Conservation (phyloP, 805 yeast species). For the Huiozyma sinensis region DNA sequence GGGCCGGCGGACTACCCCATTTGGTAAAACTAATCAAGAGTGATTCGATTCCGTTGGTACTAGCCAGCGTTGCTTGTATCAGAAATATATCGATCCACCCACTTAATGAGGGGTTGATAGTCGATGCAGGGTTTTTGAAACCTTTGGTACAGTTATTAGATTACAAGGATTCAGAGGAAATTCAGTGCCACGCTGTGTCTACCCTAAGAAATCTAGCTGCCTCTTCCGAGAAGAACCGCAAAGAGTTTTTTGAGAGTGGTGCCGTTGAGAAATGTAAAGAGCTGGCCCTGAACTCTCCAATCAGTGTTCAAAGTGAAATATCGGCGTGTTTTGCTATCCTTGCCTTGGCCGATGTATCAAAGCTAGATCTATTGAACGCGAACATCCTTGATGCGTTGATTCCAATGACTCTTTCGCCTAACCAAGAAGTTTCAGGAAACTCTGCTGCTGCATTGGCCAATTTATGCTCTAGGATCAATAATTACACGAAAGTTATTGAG, state of each 20-base stretch:
- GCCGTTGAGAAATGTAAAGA: constrained; percentile 90
- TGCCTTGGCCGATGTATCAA: constrained; percentile 91
- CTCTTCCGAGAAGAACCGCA: constrained; percentile 82
- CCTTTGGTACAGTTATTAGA: constrained; percentile 82
- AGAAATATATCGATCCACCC: constrained; percentile 96
- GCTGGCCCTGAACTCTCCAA: constrained; percentile 74
- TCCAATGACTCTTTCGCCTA: constrained; percentile 79
- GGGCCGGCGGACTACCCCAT: constrained; percentile 92
- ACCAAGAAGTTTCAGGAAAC: constrained; percentile 94
- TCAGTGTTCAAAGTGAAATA: constrained; percentile 89
- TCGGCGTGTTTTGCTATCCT: constrained; percentile 95
- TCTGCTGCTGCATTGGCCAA: constrained; percentile 98
- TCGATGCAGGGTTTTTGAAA: constrained; percentile 90
- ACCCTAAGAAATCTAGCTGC: constrained; percentile 95
- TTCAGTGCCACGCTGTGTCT: constrained; percentile 96
- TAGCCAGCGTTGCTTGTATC: constrained; percentile 97
- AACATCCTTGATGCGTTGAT: constrained; percentile 81
- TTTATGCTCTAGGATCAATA: constrained; percentile 79
- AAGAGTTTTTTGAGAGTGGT: constrained; percentile 86
- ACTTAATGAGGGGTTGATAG: constrained; percentile 85
- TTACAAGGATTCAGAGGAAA: constrained; percentile 84
- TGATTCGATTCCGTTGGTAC: constrained; percentile 78
- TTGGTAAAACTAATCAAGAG: constrained; percentile 83
- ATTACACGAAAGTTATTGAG: constrained; percentile 66
- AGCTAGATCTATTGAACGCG: constrained; percentile 69